phyloP scores from a whole-genome alignment of 2,329 filamentous ascomycete genomes.

The Neonectria neomacrospora region DNA sequence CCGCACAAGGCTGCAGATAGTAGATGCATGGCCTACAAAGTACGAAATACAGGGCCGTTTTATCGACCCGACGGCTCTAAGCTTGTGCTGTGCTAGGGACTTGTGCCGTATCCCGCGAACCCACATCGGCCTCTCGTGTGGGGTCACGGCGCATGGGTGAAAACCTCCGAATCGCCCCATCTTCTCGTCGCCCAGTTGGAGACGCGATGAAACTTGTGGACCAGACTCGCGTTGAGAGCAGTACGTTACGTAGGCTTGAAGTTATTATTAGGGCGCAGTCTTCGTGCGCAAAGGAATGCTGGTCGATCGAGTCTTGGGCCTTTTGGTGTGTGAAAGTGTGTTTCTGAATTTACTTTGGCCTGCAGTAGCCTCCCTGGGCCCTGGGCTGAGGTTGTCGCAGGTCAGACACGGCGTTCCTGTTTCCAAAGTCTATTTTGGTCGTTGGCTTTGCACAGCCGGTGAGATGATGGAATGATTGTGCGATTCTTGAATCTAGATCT shows the following conservation, averaged over 20 bases:
- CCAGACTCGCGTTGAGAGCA: not conserved
- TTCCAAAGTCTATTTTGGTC: not conserved
- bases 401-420: not conserved
- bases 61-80: not conserved
- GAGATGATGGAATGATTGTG: not conserved
- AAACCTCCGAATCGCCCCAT: conserved; percentile 5
- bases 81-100: not conserved
- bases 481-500: not conserved
- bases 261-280: not conserved
- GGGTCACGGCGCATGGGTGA: conserved; percentile 1
- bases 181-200: not conserved
- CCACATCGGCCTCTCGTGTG: conserved; percentile 5
- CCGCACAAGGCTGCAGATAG: too few relatives aligned
- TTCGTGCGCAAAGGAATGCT: not conserved
- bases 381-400: not conserved
- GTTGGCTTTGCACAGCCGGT: not conserved
- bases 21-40: conserved; percentile 18
- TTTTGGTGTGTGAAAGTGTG: not conserved
- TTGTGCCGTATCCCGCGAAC: not conserved
- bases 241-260: not conserved
- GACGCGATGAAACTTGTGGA: not conserved
- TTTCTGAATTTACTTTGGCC: not conserved
- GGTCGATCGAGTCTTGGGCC: not conserved
- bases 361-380: not conserved
- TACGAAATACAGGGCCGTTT: conserved; percentile 1